A percentile compares a stretch with the other conserved stretches of the same genome.
Conservation (phyloP, 768 basidiomycete genomes). For the Lanmaoa rubissima region DNA sequence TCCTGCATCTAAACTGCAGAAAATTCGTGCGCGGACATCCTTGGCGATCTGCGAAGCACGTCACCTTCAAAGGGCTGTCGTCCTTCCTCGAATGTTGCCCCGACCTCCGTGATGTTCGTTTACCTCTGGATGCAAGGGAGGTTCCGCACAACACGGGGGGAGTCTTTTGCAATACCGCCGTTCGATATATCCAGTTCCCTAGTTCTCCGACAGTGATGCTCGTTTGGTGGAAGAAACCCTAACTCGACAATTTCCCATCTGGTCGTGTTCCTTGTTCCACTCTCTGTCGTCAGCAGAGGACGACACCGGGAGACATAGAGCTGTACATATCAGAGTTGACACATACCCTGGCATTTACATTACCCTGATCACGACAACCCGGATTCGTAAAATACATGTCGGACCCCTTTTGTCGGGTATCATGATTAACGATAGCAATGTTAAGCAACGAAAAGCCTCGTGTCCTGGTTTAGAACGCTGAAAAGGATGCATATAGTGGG, state of each 20-base stretch:
- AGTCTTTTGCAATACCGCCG: background rate
- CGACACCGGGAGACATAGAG: background rate
- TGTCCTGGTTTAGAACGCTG: background rate
- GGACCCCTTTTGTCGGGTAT: background rate
- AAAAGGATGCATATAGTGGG: background rate
- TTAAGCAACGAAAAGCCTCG: too few relatives aligned
- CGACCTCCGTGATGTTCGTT: background rate
- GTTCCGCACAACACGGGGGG: too few relatives aligned
- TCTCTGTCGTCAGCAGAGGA: too few relatives aligned
- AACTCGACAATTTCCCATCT: background rate
- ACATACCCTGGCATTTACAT: background rate
- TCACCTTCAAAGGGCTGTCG: background rate
- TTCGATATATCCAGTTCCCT: background rate
- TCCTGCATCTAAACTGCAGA: background rate
- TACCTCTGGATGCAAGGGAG: slow-evolving; percentile 1
- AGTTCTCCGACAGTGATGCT: background rate
- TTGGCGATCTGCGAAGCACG: background rate
- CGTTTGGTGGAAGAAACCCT: background rate
- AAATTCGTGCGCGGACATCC: too few relatives aligned
- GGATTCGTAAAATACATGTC: too few relatives aligned
- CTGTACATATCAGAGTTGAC: background rate
- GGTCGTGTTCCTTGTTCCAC: background rate
- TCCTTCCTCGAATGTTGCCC: background rate
- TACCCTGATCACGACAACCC: background rate
- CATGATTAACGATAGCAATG: background rate